Percentiles rank a stretch among this genome's conserved stretches.
These are phyloP conservation scores for Cryptosporidium muris DNA, from an alignment of 169 alveolate genomes.

Conservation along the genomic window DNA sequence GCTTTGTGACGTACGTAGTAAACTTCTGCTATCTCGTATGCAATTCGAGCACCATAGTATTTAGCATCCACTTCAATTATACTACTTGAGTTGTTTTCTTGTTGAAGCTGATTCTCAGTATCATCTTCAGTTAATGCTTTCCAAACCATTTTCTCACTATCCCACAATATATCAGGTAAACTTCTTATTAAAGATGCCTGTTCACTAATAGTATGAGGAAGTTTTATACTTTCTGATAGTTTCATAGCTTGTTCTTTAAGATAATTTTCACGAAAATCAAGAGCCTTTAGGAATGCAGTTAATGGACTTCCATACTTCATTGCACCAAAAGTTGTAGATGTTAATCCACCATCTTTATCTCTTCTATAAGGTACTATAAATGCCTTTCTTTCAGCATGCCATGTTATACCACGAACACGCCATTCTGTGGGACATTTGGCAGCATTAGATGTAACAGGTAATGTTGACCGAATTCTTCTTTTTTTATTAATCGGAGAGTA, in stretches of 20 bases:
- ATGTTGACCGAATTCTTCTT: constrained; percentile 48
- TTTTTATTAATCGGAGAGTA: constrained; percentile 50
- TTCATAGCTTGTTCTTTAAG: constrained; percentile 55
- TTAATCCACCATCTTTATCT: constrained; percentile 69
- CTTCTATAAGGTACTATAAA: constrained; percentile 69
- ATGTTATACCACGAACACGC: constrained; percentile 70
- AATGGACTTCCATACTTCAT: constrained; percentile 71
- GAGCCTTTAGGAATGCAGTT: constrained; percentile 63
- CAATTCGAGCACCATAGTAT: constrained; percentile 63
- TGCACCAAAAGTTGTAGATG: constrained; percentile 69
- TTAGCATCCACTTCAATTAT: constrained; percentile 56
- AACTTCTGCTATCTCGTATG: constrained; percentile 71
- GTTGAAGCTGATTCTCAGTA: constrained; percentile 2
- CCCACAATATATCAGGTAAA: constrained; percentile 62
- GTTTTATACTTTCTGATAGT: constrained; percentile 40
- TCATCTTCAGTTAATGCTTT: constrained; percentile 60
- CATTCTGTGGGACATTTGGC: constrained; percentile 71
- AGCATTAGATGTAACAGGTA: constrained; percentile 69
- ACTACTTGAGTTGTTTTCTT: constrained; percentile 6
- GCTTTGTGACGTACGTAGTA: constrained; percentile 59
- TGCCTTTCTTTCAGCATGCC: constrained; percentile 72
- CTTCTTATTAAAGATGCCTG: constrained; percentile 62
- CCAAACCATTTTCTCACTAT: constrained; percentile 55
- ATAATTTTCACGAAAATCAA: constrained; percentile 63
- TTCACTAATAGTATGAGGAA: constrained; percentile 52